These are phyloP conservation scores for Liriodendron chinense DNA, from an alignment of 164 flowering plant genomes.

Conservation along the genomic window DNA sequence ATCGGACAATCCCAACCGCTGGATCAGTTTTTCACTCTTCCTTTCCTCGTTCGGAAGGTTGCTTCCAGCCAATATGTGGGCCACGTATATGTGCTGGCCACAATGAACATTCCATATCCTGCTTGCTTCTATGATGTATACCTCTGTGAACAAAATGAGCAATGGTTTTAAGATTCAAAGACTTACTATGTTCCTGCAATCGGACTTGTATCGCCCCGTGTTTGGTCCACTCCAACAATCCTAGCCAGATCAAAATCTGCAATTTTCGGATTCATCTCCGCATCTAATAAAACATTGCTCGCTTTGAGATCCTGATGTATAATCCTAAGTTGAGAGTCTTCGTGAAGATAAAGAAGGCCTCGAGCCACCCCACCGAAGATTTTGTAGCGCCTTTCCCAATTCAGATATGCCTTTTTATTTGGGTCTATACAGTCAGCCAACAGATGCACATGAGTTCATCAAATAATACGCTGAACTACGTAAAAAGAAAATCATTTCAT, in stretches of 20 bases:
- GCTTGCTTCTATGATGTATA: too few relatives aligned
- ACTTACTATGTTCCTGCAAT: conserved; percentile 40
- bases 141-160: too few relatives aligned
- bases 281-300: conserved; percentile 47
- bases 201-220: conserved; percentile 18
- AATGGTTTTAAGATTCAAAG: background rate
- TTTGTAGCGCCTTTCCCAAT: conserved; percentile 23
- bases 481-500: too few relatives aligned
- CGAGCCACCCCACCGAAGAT: conserved; percentile 40
- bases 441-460: too few relatives aligned
- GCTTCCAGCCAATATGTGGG: too few relatives aligned
- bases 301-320: conserved; percentile 59
- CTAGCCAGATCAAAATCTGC: conserved; percentile 49
- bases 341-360: conserved; percentile 57
- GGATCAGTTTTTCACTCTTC: background rate
- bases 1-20: too few relatives aligned
- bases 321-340: conserved; percentile 44
- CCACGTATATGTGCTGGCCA: background rate
- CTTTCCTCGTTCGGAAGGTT: background rate
- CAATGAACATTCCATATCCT: too few relatives aligned
- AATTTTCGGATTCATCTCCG: conserved; percentile 39
- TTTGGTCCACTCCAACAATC: conserved; percentile 29
- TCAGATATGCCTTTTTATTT: background rate
- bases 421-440: background rate
- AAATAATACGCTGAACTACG: too few relatives aligned